These are phyloP conservation scores for Teunomyces kruisii DNA, from an alignment of 805 yeast genomes.

Conservation along the genomic window DNA sequence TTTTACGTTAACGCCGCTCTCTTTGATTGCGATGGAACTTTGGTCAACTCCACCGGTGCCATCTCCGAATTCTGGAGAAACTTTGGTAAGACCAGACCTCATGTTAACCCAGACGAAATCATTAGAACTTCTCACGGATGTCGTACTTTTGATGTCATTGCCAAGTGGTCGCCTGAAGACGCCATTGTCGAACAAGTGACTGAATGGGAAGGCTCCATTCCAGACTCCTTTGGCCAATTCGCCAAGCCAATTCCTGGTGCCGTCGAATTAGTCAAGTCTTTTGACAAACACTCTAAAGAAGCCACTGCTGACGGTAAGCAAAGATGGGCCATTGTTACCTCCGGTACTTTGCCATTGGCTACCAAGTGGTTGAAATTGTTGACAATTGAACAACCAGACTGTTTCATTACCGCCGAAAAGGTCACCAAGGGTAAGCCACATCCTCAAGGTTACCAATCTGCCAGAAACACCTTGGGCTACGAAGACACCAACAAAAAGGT, in stretches of 20 bases:
- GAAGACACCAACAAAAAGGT: constrained; percentile 35
- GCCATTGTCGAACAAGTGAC: constrained; percentile 66
- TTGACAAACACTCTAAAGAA: constrained; percentile 49
- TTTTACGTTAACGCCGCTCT: constrained; percentile 50
- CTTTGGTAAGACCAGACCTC: constrained; percentile 64
- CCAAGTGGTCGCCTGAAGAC: constrained; percentile 71
- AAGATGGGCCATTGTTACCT: constrained; percentile 87
- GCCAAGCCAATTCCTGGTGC: constrained; percentile 81
- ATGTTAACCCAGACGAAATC: constrained; percentile 67
- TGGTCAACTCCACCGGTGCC: constrained; percentile 80
- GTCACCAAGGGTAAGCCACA: constrained; percentile 81
- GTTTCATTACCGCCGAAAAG: constrained; percentile 80
- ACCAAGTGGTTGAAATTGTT: constrained; percentile 74
- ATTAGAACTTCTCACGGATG: constrained; percentile 79
- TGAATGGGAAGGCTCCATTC: constrained; percentile 66
- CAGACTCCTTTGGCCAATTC: constrained; percentile 67
- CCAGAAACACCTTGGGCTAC: constrained; percentile 48
- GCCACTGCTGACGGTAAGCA: constrained; percentile 42
- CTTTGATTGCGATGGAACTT: constrained; percentile 87
- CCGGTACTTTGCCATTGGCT: constrained; percentile 78
- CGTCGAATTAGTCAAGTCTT: constrained; percentile 54
- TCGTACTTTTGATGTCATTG: constrained; percentile 76
- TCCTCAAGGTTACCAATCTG: constrained; percentile 77
- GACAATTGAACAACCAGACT: constrained; percentile 59
- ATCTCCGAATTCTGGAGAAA: constrained; percentile 82